phyloP scores from a whole-genome alignment of 805 yeast species.

The Debaryomyces hansenii region DNA sequence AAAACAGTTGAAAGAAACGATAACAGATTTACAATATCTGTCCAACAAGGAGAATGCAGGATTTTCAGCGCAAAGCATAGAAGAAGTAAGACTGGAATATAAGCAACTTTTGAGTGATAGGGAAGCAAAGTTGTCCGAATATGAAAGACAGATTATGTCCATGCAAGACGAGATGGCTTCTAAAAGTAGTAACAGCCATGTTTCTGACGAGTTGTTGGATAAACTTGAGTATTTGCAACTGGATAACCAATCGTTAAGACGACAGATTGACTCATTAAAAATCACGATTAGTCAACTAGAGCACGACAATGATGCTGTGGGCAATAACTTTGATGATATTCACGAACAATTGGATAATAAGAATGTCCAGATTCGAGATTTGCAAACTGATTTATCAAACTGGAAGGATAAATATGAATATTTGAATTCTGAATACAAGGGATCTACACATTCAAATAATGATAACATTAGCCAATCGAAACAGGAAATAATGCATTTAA shows the following conservation, averaged over 20 bases:
- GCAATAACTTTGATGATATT: neutral
- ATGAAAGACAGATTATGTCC: constrained; percentile 6
- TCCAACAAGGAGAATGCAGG: constrained; percentile 8
- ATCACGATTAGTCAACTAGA: constrained; percentile 3
- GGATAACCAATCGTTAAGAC: constrained; percentile 19
- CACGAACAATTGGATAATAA: neutral
- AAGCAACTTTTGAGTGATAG: constrained; percentile 6
- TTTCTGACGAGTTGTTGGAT: constrained; percentile 16
- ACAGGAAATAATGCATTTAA: constrained; percentile 10
- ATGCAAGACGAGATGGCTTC: constrained; percentile 6
- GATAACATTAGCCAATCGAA: neutral
- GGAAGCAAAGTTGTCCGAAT: constrained; percentile 1
- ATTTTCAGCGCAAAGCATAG: neutral
- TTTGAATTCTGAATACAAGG: constrained; percentile 5
- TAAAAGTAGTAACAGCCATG: neutral
- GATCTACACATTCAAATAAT: neutral
- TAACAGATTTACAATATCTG: constrained; percentile 8
- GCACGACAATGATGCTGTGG: neutral
- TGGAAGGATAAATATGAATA: constrained; percentile 12
- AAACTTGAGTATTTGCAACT: constrained; percentile 15
- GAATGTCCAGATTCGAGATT: neutral
- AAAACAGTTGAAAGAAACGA: constrained; percentile 7
- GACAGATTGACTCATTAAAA: constrained; percentile 7
- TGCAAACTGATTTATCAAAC: constrained; percentile 1
- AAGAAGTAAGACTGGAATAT: constrained; percentile 6